phyloP scores from a whole-genome alignment of 129 eudicot species.

The Oenanthe sinensis region DNA sequence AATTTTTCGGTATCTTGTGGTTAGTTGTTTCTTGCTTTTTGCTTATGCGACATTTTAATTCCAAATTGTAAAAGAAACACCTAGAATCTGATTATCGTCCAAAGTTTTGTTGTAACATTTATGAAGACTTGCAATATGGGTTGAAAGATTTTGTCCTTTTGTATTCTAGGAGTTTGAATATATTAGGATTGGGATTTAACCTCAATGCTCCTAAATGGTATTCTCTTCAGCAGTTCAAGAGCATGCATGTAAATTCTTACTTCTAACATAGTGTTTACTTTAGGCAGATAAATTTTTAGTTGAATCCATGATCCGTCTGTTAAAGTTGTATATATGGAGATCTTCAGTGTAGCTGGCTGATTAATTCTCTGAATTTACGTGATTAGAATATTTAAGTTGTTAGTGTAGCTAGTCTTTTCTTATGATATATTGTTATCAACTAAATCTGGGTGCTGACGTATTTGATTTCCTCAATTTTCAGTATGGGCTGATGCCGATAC shows the following conservation, averaged over 20 bases:
- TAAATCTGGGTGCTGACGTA: neutral
- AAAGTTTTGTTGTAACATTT: neutral
- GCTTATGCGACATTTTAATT: neutral
- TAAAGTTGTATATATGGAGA: neutral
- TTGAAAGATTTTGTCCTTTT: neutral
- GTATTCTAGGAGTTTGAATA: neutral
- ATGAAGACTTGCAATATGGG: neutral
- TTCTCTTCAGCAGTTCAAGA: neutral
- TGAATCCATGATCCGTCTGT: neutral
- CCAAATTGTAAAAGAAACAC: neutral
- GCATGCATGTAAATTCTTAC: neutral
- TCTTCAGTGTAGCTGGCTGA: neutral
- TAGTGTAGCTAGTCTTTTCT: neutral
- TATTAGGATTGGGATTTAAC: neutral
- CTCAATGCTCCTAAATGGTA: neutral
- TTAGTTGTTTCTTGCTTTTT: neutral
- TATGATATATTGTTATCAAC: neutral
- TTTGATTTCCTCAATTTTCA: constrained; percentile 17
- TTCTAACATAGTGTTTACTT: neutral
- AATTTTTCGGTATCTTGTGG: neutral
- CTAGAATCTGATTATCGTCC: neutral
- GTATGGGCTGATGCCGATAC: constrained; percentile 99
- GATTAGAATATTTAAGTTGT: neutral
- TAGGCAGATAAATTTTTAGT: neutral
- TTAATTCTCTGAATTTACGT: neutral